phyloP scores from a whole-genome alignment of 1,284 basidiomycete genomes.

The Filobasidium uniguttulatum region DNA sequence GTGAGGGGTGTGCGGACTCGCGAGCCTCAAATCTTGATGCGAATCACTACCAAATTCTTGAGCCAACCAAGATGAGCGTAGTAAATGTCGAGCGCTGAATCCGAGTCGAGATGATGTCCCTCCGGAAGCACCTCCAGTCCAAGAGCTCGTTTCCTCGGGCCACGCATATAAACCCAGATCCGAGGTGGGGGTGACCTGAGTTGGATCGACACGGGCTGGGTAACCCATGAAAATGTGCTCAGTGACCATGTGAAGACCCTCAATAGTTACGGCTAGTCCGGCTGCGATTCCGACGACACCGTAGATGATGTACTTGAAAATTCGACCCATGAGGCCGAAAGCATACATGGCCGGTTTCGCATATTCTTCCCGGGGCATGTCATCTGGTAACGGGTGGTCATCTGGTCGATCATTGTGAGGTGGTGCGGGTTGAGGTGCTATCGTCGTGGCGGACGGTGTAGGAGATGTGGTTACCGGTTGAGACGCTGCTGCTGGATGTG shows the following conservation, averaged over 20 bases:
- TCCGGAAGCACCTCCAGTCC: slow-evolving; percentile 54
- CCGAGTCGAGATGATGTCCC: slow-evolving; percentile 63
- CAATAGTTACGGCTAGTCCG: slow-evolving; percentile 41
- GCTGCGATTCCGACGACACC: slow-evolving; percentile 32
- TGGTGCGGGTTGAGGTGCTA: too few species aligned
- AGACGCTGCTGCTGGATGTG: too few species aligned
- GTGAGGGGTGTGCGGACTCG: too few species aligned
- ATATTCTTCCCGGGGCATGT: slow-evolving; percentile 33
- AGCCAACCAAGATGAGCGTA: slow-evolving; percentile 64
- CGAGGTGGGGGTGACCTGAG: background rate
- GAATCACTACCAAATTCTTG: slow-evolving; percentile 40
- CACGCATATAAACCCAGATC: slow-evolving; percentile 57
- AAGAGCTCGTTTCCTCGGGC: slow-evolving; percentile 54
- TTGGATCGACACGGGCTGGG: slow-evolving; percentile 21
- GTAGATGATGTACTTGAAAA: slow-evolving; percentile 26
- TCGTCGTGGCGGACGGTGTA: too few species aligned
- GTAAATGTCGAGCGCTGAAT: slow-evolving; percentile 49
- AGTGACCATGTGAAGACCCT: slow-evolving; percentile 55
- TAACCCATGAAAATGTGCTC: slow-evolving; percentile 49
- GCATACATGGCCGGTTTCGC: slow-evolving; percentile 31
- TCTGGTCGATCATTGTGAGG: slow-evolving; percentile 8
- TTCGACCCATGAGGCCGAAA: slow-evolving; percentile 23
- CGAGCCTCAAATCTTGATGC: background rate
- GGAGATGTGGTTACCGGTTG: too few species aligned
- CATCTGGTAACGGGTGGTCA: slow-evolving; percentile 21